Percentiles rank a stretch among this genome's conserved stretches.
Conservation (phyloP, 176 grass and related monocot species). For the Thinopyrum elongatum region DNA sequence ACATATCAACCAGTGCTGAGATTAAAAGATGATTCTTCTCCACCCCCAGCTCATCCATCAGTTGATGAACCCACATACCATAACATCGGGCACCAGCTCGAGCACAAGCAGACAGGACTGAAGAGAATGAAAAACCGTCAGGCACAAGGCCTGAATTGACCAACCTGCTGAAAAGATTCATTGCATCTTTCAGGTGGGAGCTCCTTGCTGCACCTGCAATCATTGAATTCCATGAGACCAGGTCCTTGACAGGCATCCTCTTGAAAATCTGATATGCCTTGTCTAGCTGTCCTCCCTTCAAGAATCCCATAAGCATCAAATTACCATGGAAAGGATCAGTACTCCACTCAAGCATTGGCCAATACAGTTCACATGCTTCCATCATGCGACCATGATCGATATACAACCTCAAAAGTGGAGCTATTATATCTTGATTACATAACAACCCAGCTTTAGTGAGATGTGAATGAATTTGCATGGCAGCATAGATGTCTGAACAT, state of each 20-base stretch:
- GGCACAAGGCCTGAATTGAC: constrained; percentile 49
- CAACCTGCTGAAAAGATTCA: constrained; percentile 59
- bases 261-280: constrained; percentile 64
- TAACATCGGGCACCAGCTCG: constrained; percentile 42
- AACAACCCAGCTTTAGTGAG: constrained; percentile 51
- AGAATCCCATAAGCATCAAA: constrained; percentile 45
- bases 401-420: constrained; percentile 55
- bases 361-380: constrained; percentile 48
- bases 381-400: constrained; percentile 40
- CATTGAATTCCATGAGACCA: constrained; percentile 83
- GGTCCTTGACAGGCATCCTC: constrained; percentile 61
- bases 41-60: constrained; percentile 50
- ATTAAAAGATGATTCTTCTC: constrained; percentile 57
- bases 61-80: constrained; percentile 54
- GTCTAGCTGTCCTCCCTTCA: constrained; percentile 54
- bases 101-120: constrained; percentile 66
- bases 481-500: constrained; percentile 48
- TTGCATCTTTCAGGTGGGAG: constrained; percentile 41
- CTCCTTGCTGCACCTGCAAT: constrained; percentile 49
- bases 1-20: constrained; percentile 71
- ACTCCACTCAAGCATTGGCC: constrained; percentile 30
- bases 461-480: constrained; percentile 47
- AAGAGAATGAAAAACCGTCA: constrained; percentile 66
- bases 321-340: constrained; percentile 54
- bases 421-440: constrained; percentile 11